These are phyloP conservation scores for Lepidium campestre DNA, from an alignment of 441 rosid species.

Conservation along the genomic window DNA sequence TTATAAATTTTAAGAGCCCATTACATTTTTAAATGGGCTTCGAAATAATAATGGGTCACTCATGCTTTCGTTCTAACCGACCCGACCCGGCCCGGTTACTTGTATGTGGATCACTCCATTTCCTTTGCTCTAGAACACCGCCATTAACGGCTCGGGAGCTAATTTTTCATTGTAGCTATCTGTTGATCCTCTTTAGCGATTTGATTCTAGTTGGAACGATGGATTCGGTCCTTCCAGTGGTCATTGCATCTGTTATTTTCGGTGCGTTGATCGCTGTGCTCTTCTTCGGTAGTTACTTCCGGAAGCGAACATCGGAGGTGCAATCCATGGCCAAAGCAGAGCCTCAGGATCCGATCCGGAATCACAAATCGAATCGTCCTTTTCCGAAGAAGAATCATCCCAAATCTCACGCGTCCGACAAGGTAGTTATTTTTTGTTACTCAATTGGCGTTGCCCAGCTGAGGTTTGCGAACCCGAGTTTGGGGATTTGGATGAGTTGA, in stretches of 20 bases:
- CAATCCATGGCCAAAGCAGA: conserved; percentile 60
- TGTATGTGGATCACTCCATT: background rate
- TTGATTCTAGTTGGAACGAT: conserved; percentile 22
- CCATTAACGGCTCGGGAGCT: conserved; percentile 4
- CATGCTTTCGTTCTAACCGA: background rate
- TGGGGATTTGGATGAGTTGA: conserved; percentile 1
- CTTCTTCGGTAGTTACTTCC: conserved; percentile 74
- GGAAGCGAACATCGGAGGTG: conserved; percentile 73
- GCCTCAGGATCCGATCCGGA: conserved; percentile 53
- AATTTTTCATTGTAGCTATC: background rate
- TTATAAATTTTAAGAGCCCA: background rate
- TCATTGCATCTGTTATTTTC: conserved; percentile 40
- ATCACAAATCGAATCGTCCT: conserved; percentile 40
- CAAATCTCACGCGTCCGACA: conserved; percentile 68
- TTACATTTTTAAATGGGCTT: background rate
- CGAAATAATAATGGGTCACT: background rate
- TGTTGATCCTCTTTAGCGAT: background rate
- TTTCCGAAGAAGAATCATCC: conserved; percentile 51
- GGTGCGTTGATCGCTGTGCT: conserved; percentile 63
- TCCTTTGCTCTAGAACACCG: conserved; percentile 2
- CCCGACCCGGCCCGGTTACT: conserved; percentile 6
- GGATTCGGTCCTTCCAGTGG: conserved; percentile 55
- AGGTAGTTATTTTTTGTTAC: conserved; percentile 33
- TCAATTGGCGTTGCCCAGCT: background rate
- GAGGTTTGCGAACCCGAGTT: background rate